Evolutionary conservation across 257 asterid genomes (phyloP).

Genomic region (Buddleja alternifolia): DNA sequence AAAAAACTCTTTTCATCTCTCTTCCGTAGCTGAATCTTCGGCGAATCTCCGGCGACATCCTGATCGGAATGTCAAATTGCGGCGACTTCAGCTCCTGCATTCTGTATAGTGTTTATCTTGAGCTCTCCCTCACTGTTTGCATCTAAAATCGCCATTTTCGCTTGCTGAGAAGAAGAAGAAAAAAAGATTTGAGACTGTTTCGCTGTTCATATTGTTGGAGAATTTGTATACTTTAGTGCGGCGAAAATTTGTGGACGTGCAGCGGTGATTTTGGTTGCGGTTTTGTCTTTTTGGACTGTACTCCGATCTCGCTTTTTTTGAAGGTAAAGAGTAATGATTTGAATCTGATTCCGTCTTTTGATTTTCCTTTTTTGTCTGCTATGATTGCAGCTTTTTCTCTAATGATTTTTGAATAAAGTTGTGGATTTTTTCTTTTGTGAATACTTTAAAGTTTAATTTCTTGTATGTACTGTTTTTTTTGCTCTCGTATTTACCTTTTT

Average conservation of each 20-base stretch:
- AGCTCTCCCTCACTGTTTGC: constrained; percentile 23
- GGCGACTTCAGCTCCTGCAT: background rate
- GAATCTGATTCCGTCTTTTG: constrained; percentile 40
- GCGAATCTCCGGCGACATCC: constrained; percentile 49
- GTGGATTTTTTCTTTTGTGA: constrained; percentile 10
- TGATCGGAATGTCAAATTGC: constrained; percentile 29
- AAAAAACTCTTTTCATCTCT: constrained; percentile 24
- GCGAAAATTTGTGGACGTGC: constrained; percentile 24
- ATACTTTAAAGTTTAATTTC: constrained; percentile 29
- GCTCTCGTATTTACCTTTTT: background rate
- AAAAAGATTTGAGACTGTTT: background rate
- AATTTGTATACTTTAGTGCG: background rate
- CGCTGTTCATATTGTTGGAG: constrained; percentile 29
- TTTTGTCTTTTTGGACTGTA: constrained; percentile 31
- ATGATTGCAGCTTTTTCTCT: constrained; percentile 40
- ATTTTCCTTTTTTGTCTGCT: constrained; percentile 34
- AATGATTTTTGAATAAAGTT: constrained; percentile 46
- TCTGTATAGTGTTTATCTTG: background rate
- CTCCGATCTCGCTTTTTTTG: constrained; percentile 59
- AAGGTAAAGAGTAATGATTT: constrained; percentile 46
- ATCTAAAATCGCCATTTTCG: constrained; percentile 16
- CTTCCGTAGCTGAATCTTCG: constrained; percentile 29
- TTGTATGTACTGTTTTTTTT: constrained; percentile 29
- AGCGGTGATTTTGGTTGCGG: constrained; percentile 30
- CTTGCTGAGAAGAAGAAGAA: background rate